Base-by-base conservation (phyloP, 2,329 filamentous ascomycete species). In the Macrophomina phaseolina region DNA sequence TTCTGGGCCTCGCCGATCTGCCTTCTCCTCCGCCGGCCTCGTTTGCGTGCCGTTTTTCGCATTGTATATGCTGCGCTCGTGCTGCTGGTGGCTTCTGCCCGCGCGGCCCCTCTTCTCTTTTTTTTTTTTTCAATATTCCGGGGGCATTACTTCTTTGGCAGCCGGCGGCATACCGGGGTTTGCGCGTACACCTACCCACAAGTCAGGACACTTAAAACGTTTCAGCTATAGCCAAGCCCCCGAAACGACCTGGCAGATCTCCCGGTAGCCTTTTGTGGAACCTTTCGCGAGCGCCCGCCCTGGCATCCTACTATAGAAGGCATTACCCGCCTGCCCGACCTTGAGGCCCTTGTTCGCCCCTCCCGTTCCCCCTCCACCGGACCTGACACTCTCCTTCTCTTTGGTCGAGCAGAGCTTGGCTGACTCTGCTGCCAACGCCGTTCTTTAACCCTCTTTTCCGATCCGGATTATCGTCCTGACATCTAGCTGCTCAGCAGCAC, bases 291-390 rank as follows among this genome's bases (percentile, higher is more conserved):
- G 51, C 16, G 52, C 14, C 32, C 63, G 32, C 63, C 53, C 63
- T 55, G 63, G 42, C 63, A 38, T n/a, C 23, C 63, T 58, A 55
- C 63, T 65, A 65, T 56, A 65, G 53, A 65, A 49, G 42, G 52
- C 63, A 62, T 49, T 48, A 49, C 63, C 51, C 52, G 51, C 63
- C 49, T 28, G n/a, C 38, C 51, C 38, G 36, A 56, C 38, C 23
- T n/a, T 4, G 18, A 53, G 52, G 40, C 42, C 52, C 63, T 48
- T 38, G 63, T 65, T 65, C 53, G 32, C 52, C 51, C 52, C 42
- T 65, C 63, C 52, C 53, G 42, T 7, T 49, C 14, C 48, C 30
- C 30, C 28, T 34, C 36, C 63, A 30, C 42, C 38, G 56, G 56
- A 49, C 58, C 38, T 58, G n/a, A 38, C 28, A 9, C 52, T 48